These are phyloP conservation scores for Neurospora sp. DNA, from an alignment of 495 filamentous ascomycete genomes.

Conservation along the genomic window DNA sequence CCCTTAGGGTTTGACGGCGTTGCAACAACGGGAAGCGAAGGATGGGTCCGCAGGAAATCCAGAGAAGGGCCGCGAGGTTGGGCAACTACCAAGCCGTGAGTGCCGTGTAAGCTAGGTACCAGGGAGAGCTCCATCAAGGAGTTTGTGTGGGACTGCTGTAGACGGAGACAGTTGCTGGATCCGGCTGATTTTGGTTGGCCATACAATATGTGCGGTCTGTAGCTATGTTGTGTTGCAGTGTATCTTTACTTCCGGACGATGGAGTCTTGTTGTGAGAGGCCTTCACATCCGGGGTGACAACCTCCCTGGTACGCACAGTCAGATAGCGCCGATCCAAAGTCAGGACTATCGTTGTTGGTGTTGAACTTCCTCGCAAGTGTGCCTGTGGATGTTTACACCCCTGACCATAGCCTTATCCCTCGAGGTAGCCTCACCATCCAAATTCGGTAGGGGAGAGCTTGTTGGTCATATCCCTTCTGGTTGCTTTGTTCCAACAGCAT, in stretches of 20 bases:
- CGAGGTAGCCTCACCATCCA: not conserved
- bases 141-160: not conserved
- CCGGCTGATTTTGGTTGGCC: conserved; percentile 4
- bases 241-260: not conserved
- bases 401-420: not conserved
- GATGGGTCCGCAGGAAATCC: conserved; percentile 1
- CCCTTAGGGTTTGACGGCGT: not conserved
- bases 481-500: not conserved
- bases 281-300: not conserved
- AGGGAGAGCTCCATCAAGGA: not conserved
- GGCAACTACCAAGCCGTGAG: not conserved
- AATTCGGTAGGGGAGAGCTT: not conserved
- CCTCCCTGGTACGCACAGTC: not conserved
- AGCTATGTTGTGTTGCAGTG: not conserved
- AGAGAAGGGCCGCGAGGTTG: conserved; percentile 9
- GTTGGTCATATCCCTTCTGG: not conserved
- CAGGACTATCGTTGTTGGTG: not conserved
- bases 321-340: not conserved
- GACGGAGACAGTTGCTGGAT: conserved; percentile 2
- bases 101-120: not conserved
- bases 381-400: not conserved
- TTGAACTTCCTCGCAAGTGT: not conserved
- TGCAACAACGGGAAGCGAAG: conserved; percentile 2
- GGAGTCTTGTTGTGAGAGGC: not conserved
- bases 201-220: not conserved